Evolutionary conservation across 768 basidiomycete species (phyloP).

Genomic region (Mycena latifolia): DNA sequence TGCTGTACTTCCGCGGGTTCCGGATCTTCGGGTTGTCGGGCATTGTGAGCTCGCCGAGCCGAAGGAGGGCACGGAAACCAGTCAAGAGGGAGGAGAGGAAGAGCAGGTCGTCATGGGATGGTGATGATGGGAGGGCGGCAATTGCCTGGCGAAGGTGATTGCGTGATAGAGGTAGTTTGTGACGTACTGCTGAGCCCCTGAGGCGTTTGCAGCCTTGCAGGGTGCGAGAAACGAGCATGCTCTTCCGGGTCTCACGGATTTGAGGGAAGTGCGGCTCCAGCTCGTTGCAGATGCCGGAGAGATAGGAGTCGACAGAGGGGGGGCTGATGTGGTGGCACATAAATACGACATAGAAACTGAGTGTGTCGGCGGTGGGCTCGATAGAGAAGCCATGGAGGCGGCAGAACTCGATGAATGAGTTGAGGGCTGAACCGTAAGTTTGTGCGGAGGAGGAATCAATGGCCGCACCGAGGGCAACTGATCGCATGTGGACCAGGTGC

Average conservation of each 20-base stretch:
- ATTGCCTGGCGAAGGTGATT: constrained; percentile 32
- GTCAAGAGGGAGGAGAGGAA: constrained; percentile 36
- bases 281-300: constrained; percentile 52
- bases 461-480: background rate
- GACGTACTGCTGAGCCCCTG: constrained; percentile 28
- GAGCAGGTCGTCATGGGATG: constrained; percentile 27
- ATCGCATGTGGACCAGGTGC: constrained; percentile 1
- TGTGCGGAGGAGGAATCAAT: constrained; percentile 37
- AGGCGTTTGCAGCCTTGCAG: constrained; percentile 41
- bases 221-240: constrained; percentile 43
- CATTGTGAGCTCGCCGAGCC: constrained; percentile 39
- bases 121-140: constrained; percentile 4
- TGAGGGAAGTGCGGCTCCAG: constrained; percentile 48
- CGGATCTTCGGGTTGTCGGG: constrained; percentile 30
- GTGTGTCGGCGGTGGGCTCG: constrained; percentile 46
- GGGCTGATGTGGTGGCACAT: constrained; percentile 52
- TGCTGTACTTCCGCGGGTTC: constrained; percentile 34
- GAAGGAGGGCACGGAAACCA: constrained; percentile 37
- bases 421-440: constrained; percentile 44
- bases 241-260: constrained; percentile 39
- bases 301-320: constrained; percentile 47
- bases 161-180: constrained; percentile 44
- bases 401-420: constrained; percentile 48
- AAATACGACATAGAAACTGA: constrained; percentile 50
- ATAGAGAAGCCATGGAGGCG: constrained; percentile 38